Evolutionary conservation across 805 yeast genomes (phyloP), one percentile per base, ranked within the genome.

Genomic region (Candida ulmi): DNA sequence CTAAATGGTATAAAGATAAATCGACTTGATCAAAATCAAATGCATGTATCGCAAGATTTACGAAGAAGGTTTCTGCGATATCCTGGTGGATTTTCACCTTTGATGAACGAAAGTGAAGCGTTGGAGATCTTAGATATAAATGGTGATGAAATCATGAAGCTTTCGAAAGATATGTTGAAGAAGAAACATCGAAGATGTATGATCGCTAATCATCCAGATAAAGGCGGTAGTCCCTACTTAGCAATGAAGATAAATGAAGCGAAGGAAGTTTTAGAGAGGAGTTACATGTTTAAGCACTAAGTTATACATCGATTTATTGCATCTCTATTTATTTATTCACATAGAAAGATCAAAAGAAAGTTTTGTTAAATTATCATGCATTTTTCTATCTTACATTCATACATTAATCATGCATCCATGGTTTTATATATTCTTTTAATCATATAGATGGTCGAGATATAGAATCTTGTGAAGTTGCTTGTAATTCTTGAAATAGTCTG

Each of bases 171-270:
- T 11, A 55, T 74, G 47, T 66, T 91, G 48, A 82, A 81, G 60
- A 80, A 75, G 44, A 77, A 79, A 41, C 95, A 88, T 57, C 71
- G 95, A 54, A 66, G 65, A 44, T 71, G 83, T 56, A 88, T 87
- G 95, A 66, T 87, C 62, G 65, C 76, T 11, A 87, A 87, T 59
- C 96, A 87, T 57, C 95, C 96, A 1, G 96, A 87, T 60, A 78
- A 83, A 51, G 95, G 95, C 3, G 96, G 96, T 2, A 81, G 90
- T 34, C 78, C 87, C 16, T 83, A 72, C 48, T 52, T 87, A 46
- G 93, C 95, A 19, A 80, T 86, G 60, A 88, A 87, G 64, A 83
- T 88, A 36, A 87, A 88, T 54, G 86, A 81, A 58, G 96, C 96
- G 26, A 88, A 84, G 59, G 90, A 80, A 39, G 67, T 85, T 33